phyloP scores from a whole-genome alignment of 169 alveolate genomes.

The Perkinsus marinus region DNA sequence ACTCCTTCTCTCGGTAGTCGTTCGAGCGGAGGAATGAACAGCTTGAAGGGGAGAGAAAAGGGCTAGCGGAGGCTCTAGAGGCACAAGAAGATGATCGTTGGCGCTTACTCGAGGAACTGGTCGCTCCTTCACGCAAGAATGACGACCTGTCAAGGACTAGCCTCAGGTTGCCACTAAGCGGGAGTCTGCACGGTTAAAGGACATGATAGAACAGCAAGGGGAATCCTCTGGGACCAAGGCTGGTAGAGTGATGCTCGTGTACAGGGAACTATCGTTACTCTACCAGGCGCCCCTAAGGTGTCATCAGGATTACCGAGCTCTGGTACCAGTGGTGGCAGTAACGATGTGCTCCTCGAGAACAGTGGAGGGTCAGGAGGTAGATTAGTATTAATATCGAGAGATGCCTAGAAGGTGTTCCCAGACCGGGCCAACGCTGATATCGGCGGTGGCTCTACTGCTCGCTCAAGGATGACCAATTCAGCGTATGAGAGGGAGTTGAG shows the following conservation, averaged over 20 bases:
- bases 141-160: too few relatives aligned
- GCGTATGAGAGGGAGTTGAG: background rate
- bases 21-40: background rate
- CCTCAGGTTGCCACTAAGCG: background rate
- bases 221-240: too few relatives aligned
- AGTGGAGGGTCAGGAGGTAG: background rate
- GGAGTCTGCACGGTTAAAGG: background rate
- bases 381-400: background rate
- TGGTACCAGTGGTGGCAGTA: background rate
- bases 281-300: background rate
- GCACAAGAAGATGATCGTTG: constrained; percentile 1
- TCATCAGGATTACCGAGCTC: background rate
- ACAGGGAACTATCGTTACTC: too few relatives aligned
- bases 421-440: background rate
- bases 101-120: background rate
- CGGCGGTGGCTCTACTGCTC: background rate
- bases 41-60: background rate
- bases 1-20: background rate
- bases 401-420: background rate
- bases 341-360: background rate
- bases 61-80: background rate
- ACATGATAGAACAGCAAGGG: background rate
- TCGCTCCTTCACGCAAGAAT: background rate
- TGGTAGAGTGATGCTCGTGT: background rate
- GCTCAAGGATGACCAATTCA: background rate